Evolutionary conservation across 768 basidiomycete genomes (phyloP).

Genomic region (Tricholoma furcatifolium): DNA sequence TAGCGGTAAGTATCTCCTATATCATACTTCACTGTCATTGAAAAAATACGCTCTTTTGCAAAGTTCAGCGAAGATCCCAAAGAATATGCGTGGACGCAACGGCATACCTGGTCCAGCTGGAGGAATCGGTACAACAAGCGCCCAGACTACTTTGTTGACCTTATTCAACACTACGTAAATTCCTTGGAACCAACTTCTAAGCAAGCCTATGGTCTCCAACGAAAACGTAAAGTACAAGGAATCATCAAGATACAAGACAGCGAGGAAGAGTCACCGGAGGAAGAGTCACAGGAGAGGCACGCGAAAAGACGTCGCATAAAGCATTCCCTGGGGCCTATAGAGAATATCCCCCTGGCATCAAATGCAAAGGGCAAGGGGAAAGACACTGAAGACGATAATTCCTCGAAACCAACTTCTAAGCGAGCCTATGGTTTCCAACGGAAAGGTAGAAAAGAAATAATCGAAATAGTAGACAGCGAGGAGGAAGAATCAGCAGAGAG

Average conservation of each 20-base stretch:
- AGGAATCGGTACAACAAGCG: slow-evolving; percentile 46
- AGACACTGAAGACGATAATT: not conserved
- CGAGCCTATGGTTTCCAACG: slow-evolving; percentile 26
- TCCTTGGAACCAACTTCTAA: slow-evolving; percentile 23
- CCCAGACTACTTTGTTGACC: slow-evolving; percentile 26
- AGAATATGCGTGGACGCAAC: slow-evolving; percentile 34
- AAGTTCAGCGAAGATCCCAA: slow-evolving; percentile 21
- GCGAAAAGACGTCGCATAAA: slow-evolving; percentile 9
- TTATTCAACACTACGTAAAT: slow-evolving; percentile 30
- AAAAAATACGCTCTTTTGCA: not conserved
- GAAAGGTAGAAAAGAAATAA: slow-evolving; percentile 1
- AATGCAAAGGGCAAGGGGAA: slow-evolving; percentile 6
- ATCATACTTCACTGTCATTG: not conserved
- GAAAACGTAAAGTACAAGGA: slow-evolving; percentile 5
- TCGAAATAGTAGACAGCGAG: too few species aligned
- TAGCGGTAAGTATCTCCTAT: slow-evolving; percentile 23
- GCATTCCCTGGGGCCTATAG: not conserved
- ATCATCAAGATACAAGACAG: too few species aligned
- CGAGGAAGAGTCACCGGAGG: slow-evolving; percentile 1
- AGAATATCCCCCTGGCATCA: not conserved
- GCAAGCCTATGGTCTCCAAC: slow-evolving; percentile 25
- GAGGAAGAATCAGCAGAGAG: not conserved
- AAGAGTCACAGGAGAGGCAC: not conserved
- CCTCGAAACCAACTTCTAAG: slow-evolving; percentile 23
- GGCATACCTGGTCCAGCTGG: slow-evolving; percentile 49